A percentile compares a stretch with the other conserved stretches of the same genome.
Conservation (phyloP, 805 yeast species). For the Starmerella tilneyi region DNA sequence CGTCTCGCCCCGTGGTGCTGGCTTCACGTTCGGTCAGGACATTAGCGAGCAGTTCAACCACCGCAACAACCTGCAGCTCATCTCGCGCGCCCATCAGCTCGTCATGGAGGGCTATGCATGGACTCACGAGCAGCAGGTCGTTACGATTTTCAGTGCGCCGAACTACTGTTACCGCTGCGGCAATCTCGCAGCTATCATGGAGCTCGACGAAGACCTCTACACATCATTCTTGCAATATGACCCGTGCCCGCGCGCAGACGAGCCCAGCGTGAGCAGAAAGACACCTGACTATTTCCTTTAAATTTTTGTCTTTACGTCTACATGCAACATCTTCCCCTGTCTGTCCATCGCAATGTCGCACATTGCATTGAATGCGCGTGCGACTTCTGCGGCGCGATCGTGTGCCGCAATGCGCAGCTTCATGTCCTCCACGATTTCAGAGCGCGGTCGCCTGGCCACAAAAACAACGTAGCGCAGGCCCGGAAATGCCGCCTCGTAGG, state of each 20-base stretch:
- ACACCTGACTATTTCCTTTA: conserved; percentile 82
- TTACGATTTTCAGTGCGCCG: conserved; percentile 90
- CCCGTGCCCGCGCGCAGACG: conserved; percentile 94
- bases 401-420: conserved; percentile 44
- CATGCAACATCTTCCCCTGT: conserved; percentile 2
- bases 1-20: conserved; percentile 96
- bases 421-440: conserved; percentile 56
- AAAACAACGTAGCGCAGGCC: conserved; percentile 79
- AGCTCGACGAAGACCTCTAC: conserved; percentile 86
- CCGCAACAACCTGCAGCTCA: conserved; percentile 73
- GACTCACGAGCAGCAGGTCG: conserved; percentile 90
- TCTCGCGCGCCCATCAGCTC: conserved; percentile 93
- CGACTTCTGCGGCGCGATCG: conserved; percentile 47
- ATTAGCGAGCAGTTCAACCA: conserved; percentile 92
- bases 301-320: conserved; percentile 7
- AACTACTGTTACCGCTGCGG: conserved; percentile 97
- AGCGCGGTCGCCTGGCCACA: conserved; percentile 71
- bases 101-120: conserved; percentile 96
- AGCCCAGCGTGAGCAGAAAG: conserved; percentile 92
- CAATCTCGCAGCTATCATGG: conserved; percentile 96
- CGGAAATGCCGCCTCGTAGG: conserved; percentile 54
- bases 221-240: conserved; percentile 82
- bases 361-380: conserved; percentile 73
- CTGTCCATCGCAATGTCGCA: conserved; percentile 75
- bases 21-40: conserved; percentile 97